A percentile compares a stretch with the other conserved stretches of the same genome.
Conservation (phyloP, 2,329 filamentous ascomycete species). For the Botrytis hyacinthi region DNA sequence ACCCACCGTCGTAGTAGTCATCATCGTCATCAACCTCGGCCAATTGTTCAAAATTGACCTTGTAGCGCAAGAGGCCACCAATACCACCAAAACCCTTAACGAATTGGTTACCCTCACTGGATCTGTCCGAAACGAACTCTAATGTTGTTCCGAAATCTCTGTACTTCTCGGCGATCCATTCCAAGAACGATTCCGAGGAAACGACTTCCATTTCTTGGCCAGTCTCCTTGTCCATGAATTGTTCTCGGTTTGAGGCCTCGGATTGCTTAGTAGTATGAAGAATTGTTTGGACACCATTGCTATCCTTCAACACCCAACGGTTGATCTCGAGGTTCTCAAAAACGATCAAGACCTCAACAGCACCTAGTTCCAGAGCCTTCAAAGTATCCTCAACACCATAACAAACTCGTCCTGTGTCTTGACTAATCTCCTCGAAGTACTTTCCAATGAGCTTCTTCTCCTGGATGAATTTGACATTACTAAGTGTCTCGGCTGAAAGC, state of each 20-base stretch:
- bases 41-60: slow-evolving; percentile 99
- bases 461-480: slow-evolving; percentile 99
- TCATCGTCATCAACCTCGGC: slow-evolving; percentile 86
- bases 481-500: slow-evolving; percentile 87
- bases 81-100: slow-evolving; percentile 99
- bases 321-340: slow-evolving; percentile 97
- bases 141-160: slow-evolving; percentile 94
- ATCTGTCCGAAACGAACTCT: slow-evolving; percentile 96
- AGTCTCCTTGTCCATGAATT: slow-evolving; percentile 94
- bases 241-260: slow-evolving; percentile 70
- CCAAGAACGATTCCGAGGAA: slow-evolving; percentile 88
- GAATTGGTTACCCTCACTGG: slow-evolving; percentile 98
- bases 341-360: slow-evolving; percentile 90
- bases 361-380: slow-evolving; percentile 93
- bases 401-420: slow-evolving; percentile 94
- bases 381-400: slow-evolving; percentile 98
- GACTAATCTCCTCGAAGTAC: slow-evolving; percentile 98
- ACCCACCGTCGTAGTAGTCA: slow-evolving; percentile 78
- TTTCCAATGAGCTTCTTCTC: slow-evolving; percentile 99
- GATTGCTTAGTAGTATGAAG: slow-evolving; percentile 87
- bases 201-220: slow-evolving; percentile 96
- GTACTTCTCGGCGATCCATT: slow-evolving; percentile 99
- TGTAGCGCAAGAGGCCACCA: slow-evolving; percentile 95
- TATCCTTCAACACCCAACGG: slow-evolving; percentile 84
- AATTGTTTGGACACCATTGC: slow-evolving; percentile 67